A percentile compares a stretch with the other conserved stretches of the same genome.
These are phyloP conservation scores for Hypoxylon sp. DNA, from an alignment of 2,329 filamentous ascomycete species.

Conservation along the genomic window DNA sequence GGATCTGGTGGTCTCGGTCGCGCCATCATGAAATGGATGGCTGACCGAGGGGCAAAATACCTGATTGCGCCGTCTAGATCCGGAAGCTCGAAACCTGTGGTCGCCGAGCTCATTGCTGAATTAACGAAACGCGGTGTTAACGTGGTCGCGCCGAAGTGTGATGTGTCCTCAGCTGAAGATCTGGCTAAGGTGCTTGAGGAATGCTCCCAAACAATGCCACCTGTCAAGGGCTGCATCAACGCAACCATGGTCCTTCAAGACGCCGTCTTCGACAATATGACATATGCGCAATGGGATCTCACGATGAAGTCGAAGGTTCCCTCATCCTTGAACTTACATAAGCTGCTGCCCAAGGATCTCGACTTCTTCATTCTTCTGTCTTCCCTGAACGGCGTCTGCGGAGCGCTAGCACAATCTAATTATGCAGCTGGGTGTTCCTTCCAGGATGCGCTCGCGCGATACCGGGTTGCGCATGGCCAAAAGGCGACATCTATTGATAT, in stretches of 20 bases:
- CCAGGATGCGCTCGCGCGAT: constrained; percentile 49
- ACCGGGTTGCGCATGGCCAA: constrained; percentile 43
- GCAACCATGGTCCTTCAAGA: constrained; percentile 59
- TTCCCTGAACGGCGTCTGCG: constrained; percentile 48
- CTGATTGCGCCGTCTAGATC: constrained; percentile 49
- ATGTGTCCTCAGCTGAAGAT: constrained; percentile 41
- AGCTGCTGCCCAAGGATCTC: constrained; percentile 43
- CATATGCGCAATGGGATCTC: constrained; percentile 46
- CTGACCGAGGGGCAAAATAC: constrained; percentile 45
- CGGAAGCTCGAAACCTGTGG: constrained; percentile 40
- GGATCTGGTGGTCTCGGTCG: constrained; percentile 53
- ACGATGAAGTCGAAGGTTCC: constrained; percentile 48
- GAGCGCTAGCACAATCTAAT: constrained; percentile 48
- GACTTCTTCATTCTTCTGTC: constrained; percentile 53
- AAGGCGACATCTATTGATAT: constrained; percentile 49
- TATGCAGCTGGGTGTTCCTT: constrained; percentile 50
- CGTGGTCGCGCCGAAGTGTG: constrained; percentile 45
- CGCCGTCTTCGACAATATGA: constrained; percentile 51
- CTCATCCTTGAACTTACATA: constrained; percentile 47
- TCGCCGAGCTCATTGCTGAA: constrained; percentile 41
- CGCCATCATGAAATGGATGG: constrained; percentile 50
- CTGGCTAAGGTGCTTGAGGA: constrained; percentile 38
- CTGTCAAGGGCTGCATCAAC: constrained; percentile 61
- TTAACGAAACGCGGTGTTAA: constrained; percentile 35
- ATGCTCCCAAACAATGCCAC: constrained; percentile 45